A percentile compares a stretch with the other conserved stretches of the same genome.
phyloP scores from a whole-genome alignment of 2,329 filamentous ascomycete genomes.

The Graphilbum sp. region DNA sequence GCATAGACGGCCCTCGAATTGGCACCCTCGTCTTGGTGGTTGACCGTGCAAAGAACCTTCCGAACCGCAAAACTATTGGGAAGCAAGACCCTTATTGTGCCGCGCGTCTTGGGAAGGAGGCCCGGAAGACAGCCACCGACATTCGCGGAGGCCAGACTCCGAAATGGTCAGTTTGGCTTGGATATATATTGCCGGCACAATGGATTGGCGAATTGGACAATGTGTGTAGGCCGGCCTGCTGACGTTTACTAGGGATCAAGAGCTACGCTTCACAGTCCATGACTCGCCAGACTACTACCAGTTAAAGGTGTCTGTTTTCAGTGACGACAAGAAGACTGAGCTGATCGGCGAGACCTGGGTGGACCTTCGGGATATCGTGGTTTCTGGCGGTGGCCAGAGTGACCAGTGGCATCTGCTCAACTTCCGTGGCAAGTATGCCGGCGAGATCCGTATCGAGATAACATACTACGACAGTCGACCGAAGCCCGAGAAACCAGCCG shows the following conservation, averaged over 20 bases:
- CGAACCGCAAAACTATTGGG: slow-evolving; percentile 91
- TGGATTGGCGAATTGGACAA: background rate
- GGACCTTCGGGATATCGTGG: slow-evolving; percentile 63
- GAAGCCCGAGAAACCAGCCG: slow-evolving; percentile 54
- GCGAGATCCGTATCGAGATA: slow-evolving; percentile 85
- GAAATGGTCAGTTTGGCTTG: slow-evolving; percentile 52
- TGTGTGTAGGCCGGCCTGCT: background rate
- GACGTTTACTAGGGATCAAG: slow-evolving; percentile 70
- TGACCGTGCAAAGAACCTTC: slow-evolving; percentile 91
- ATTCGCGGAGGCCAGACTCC: slow-evolving; percentile 90
- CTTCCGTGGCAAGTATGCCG: slow-evolving; percentile 88
- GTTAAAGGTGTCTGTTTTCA: slow-evolving; percentile 90
- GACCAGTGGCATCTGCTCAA: slow-evolving; percentile 83
- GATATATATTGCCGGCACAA: background rate
- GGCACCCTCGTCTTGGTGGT: slow-evolving; percentile 85
- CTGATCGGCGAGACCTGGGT: slow-evolving; percentile 91
- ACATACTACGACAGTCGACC: slow-evolving; percentile 88
- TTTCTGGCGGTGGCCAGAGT: slow-evolving; percentile 77
- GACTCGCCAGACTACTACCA: slow-evolving; percentile 94
- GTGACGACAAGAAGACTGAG: slow-evolving; percentile 96
- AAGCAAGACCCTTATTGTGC: slow-evolving; percentile 98
- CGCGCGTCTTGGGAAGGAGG: slow-evolving; percentile 83
- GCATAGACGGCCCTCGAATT: slow-evolving; percentile 79
- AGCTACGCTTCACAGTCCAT: slow-evolving; percentile 89
- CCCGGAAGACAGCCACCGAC: slow-evolving; percentile 92